Conservation (phyloP, 2,329 filamentous ascomycete genomes). For the Aspergillus arachidicola region DNA sequence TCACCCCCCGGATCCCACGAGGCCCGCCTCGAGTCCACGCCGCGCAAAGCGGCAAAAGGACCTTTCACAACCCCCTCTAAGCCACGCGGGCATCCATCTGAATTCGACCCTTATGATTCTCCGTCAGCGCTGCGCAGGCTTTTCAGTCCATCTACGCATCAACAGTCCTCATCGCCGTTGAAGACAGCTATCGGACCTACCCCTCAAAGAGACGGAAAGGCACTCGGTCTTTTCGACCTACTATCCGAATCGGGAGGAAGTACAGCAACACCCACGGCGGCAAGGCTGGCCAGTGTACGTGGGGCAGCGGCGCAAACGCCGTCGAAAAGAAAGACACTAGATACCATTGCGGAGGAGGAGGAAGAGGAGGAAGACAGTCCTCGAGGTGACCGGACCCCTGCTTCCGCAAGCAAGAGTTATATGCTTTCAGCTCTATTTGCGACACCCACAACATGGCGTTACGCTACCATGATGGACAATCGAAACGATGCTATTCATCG, state of each 20-base stretch:
- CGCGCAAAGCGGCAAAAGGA: constrained; percentile 37
- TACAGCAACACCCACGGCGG: constrained; percentile 36
- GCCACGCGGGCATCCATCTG: constrained; percentile 37
- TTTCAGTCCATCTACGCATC: constrained; percentile 40
- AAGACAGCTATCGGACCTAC: constrained; percentile 50
- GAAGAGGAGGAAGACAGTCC: constrained; percentile 26
- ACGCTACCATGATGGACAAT: constrained; percentile 42
- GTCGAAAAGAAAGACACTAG: constrained; percentile 33
- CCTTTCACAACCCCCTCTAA: constrained; percentile 38
- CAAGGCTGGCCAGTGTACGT: constrained; percentile 28
- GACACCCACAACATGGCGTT: constrained; percentile 48
- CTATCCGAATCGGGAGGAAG: constrained; percentile 45
- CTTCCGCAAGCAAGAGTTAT: constrained; percentile 48
- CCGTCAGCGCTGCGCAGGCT: constrained; percentile 41
- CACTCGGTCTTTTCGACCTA: constrained; percentile 52
- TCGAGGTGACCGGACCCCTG: constrained; percentile 40
- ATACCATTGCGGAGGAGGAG: constrained; percentile 31
- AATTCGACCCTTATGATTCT: constrained; percentile 49
- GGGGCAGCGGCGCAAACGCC: constrained; percentile 40
- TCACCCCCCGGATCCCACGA: constrained; percentile 31
- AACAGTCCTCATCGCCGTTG: constrained; percentile 33
- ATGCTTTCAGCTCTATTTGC: constrained; percentile 50
- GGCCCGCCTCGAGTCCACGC: constrained; percentile 29
- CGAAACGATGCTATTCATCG: constrained; percentile 22
- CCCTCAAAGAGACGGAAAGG: constrained; percentile 52